Percentiles rank a stretch among this genome's conserved stretches.
phyloP scores from a whole-genome alignment of 495 filamentous ascomycete species.

The Penicillium robsamsonii region DNA sequence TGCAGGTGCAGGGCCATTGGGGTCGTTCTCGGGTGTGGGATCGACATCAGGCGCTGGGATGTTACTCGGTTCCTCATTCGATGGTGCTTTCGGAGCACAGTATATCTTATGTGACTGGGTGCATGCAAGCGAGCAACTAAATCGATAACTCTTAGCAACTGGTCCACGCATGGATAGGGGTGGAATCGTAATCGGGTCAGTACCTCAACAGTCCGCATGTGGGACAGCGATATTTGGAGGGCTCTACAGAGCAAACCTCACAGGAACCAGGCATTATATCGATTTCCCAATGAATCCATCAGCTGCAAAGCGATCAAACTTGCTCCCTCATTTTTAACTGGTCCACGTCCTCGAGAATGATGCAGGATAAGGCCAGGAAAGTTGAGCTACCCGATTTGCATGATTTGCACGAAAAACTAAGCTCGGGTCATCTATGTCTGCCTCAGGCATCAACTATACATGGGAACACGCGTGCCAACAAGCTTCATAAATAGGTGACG shows the following conservation, averaged over 20 bases:
- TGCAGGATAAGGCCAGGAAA: neutral
- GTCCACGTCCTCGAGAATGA: neutral
- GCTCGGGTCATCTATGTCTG: neutral
- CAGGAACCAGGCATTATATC: conserved; percentile 43
- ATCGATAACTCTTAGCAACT: conserved; percentile 12
- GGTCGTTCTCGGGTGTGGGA: conserved; percentile 13
- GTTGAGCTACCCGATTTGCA: neutral
- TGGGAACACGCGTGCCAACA: neutral
- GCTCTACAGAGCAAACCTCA: conserved; percentile 56
- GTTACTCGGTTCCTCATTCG: conserved; percentile 34
- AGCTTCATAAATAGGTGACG: neutral
- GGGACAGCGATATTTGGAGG: conserved; percentile 65
- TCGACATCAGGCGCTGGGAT: conserved; percentile 16
- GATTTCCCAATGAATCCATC: conserved; percentile 11
- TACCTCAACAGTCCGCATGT: conserved; percentile 64
- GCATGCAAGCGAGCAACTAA: conserved; percentile 69
- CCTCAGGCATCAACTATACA: neutral
- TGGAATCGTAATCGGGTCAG: conserved; percentile 12
- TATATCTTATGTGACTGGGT: conserved; percentile 61
- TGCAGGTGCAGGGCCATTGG: neutral
- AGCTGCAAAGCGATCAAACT: conserved; percentile 2
- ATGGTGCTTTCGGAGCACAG: conserved; percentile 39
- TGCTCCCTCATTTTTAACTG: conserved; percentile 14
- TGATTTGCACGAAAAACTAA: conserved; percentile 3
- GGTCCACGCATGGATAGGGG: neutral